Evolutionary conservation across 495 filamentous ascomycete species (phyloP).

Genomic region (Talaromyces nanjingensis): DNA sequence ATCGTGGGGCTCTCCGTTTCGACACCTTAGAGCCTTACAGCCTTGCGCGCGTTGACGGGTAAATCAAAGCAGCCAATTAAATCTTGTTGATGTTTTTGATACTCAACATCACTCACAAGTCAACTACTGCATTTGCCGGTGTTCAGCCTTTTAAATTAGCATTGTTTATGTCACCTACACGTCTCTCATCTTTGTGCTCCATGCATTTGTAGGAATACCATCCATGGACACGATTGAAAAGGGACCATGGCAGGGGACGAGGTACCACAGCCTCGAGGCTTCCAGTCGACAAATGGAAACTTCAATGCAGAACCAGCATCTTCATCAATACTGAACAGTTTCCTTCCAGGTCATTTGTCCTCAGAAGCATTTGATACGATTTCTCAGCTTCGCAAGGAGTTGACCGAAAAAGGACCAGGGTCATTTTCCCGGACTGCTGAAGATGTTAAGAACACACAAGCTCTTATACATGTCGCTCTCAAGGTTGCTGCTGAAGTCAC

Average conservation of each 20-base stretch:
- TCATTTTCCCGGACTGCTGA: slow-evolving; percentile 46
- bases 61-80: neutral
- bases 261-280: slow-evolving; percentile 9
- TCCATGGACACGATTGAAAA: slow-evolving; percentile 1
- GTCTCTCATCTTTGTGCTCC: neutral
- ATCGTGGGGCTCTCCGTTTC: neutral
- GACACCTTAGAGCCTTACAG: neutral
- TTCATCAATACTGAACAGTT: slow-evolving; percentile 63
- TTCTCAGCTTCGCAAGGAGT: slow-evolving; percentile 57
- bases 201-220: neutral
- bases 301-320: slow-evolving; percentile 36
- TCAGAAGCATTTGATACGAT: slow-evolving; percentile 33
- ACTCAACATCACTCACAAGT: neutral
- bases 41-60: neutral
- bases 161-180: neutral
- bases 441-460: slow-evolving; percentile 66
- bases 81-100: neutral
- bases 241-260: slow-evolving; percentile 6
- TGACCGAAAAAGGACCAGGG: slow-evolving; percentile 40
- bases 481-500: slow-evolving; percentile 55
- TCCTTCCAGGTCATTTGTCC: slow-evolving; percentile 45
- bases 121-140: neutral
- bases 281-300: slow-evolving; percentile 13
- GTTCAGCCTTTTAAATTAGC: neutral
- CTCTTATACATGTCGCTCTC: slow-evolving; percentile 75